phyloP scores from a whole-genome alignment of 1,284 basidiomycete genomes.

The Ceratobasidium sp. region DNA sequence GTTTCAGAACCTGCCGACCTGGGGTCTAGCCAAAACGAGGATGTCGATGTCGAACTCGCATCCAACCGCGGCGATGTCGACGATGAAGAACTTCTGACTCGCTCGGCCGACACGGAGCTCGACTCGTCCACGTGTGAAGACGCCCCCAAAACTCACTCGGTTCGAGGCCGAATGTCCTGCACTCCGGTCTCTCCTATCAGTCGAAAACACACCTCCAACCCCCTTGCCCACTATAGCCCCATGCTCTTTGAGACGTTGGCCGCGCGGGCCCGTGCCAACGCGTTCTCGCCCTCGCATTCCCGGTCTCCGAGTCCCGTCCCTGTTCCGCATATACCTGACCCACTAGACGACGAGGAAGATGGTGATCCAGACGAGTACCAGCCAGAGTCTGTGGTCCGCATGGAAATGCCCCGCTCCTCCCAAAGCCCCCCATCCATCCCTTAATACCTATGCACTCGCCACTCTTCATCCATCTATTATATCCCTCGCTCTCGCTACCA shows the following conservation, averaged over 20 bases:
- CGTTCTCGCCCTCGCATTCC: constrained; percentile 21
- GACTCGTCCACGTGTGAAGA: constrained; percentile 31
- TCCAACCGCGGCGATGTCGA: constrained; percentile 32
- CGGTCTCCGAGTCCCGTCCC: constrained; percentile 22
- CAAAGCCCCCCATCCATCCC: neutral
- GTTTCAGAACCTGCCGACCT: constrained; percentile 18
- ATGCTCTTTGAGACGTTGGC: constrained; percentile 29
- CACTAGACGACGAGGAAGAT: constrained; percentile 21
- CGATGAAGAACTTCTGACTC: constrained; percentile 22
- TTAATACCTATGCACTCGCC: neutral
- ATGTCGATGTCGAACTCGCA: constrained; percentile 24
- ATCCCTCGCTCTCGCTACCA: neutral
- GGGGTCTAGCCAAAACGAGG: constrained; percentile 18
- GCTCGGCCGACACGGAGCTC: constrained; percentile 29
- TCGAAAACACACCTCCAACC: constrained; percentile 27
- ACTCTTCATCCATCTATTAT: constrained; percentile 5
- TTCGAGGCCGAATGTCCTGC: constrained; percentile 11
- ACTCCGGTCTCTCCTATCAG: constrained; percentile 32
- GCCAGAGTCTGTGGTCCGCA: constrained; percentile 20
- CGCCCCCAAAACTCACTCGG: constrained; percentile 9
- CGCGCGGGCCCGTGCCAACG: constrained; percentile 26
- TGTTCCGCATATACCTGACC: constrained; percentile 1
- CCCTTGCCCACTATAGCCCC: constrained; percentile 35
- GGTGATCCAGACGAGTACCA: constrained; percentile 23
- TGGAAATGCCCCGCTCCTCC: constrained; percentile 25